A percentile compares a stretch with the other conserved stretches of the same genome.
Conservation (phyloP, 345 rosid genomes). For the Ricinus communis region DNA sequence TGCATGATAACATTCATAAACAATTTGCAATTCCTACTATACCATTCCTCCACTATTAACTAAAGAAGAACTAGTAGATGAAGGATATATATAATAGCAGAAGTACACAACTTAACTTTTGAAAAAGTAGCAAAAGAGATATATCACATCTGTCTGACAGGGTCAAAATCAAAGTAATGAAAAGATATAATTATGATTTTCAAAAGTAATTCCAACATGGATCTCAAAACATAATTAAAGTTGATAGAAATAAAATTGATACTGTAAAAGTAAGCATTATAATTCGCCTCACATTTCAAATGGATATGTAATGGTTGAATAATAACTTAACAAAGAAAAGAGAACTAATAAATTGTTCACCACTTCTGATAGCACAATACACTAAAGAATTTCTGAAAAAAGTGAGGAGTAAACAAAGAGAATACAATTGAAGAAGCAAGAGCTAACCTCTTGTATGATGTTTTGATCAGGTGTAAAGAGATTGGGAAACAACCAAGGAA, state of each 20-base stretch:
- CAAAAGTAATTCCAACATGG: neutral
- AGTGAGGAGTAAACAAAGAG: slow-evolving; percentile 8
- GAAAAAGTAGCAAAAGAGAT: too few relatives aligned
- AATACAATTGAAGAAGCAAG: slow-evolving; percentile 3
- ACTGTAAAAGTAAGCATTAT: too few relatives aligned
- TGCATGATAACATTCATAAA: neutral
- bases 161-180: too few relatives aligned
- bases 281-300: neutral
- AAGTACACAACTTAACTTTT: too few relatives aligned
- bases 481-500: slow-evolving; percentile 71
- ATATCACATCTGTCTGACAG: too few relatives aligned
- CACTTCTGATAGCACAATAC: neutral
- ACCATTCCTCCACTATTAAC: neutral
- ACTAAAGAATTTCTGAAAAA: neutral
- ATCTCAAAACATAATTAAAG: neutral
- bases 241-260: neutral
- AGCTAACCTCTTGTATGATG: slow-evolving; percentile 61
- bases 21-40: neutral
- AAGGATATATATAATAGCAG: too few relatives aligned
- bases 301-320: neutral
- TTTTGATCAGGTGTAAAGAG: slow-evolving; percentile 64
- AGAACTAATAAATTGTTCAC: neutral
- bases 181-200: too few relatives aligned
- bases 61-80: neutral
- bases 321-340: neutral